These are phyloP conservation scores for Mycena rosella DNA, from an alignment of 768 basidiomycete species.

Conservation along the genomic window DNA sequence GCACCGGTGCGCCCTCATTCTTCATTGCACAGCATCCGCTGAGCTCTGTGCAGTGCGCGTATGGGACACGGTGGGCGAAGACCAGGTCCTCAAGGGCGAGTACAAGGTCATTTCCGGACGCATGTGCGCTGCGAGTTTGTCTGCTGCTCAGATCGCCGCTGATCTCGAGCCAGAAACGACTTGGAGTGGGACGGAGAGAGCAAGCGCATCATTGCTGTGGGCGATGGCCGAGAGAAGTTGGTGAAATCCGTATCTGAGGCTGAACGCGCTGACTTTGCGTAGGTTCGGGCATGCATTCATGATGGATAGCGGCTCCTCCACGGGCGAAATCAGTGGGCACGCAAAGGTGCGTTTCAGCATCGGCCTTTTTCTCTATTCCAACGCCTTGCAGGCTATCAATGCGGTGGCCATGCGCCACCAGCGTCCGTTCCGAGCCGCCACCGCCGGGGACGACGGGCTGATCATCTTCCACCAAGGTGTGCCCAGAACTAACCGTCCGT, in stretches of 20 bases:
- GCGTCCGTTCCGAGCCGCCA: conserved; percentile 91
- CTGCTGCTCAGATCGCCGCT: neutral
- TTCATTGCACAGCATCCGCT: conserved; percentile 6
- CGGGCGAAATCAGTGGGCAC: conserved; percentile 92
- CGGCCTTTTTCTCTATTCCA: neutral
- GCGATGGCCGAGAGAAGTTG: conserved; percentile 92
- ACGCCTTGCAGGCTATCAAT: conserved; percentile 74
- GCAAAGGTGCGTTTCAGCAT: conserved; percentile 69
- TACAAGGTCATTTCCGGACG: conserved; percentile 80
- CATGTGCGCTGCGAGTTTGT: conserved; percentile 63
- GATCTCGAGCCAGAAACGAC: conserved; percentile 74
- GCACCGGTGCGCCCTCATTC: conserved; percentile 71
- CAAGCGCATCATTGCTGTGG: conserved; percentile 95
- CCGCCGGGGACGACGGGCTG: conserved; percentile 85
- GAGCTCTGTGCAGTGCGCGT: conserved; percentile 71
- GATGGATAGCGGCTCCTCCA: conserved; percentile 85
- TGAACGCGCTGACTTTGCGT: neutral
- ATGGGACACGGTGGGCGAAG: conserved; percentile 94
- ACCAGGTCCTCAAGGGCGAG: conserved; percentile 85
- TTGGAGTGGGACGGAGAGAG: conserved; percentile 97
- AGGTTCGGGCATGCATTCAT: conserved; percentile 90
- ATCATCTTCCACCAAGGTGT: conserved; percentile 86
- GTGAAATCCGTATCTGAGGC: no score
- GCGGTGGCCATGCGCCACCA: conserved; percentile 90
- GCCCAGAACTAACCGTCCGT: neutral